Percentiles rank a stretch among this genome's conserved stretches.
phyloP scores from a whole-genome alignment of 225 moss, liverwort and hornwort species.

The Anthoceros angustus region DNA sequence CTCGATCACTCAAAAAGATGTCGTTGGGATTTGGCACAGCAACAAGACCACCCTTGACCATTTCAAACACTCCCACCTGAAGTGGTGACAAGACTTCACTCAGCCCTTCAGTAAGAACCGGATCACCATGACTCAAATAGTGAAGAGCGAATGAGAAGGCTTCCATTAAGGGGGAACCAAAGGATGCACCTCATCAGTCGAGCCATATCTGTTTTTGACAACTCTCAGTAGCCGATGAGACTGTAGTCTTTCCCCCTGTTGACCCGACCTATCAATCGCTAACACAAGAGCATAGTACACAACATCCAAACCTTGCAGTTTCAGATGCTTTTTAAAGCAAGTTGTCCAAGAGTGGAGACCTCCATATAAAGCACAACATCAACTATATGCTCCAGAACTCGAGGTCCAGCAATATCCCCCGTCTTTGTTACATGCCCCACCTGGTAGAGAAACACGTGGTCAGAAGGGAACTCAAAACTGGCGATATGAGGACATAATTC shows the following conservation, averaged over 20 bases:
- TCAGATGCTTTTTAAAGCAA: not conserved
- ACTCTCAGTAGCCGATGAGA: conserved; percentile 90
- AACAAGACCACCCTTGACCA: conserved; percentile 74
- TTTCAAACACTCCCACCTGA: conserved; percentile 93
- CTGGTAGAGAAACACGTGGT: conserved; percentile 20
- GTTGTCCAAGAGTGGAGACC: conserved; percentile 26
- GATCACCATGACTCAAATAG: not conserved
- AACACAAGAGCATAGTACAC: not conserved
- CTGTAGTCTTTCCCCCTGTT: conserved; percentile 93
- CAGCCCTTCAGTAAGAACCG: not conserved
- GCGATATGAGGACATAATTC: not conserved
- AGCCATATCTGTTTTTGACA: conserved; percentile 96
- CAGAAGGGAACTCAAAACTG: not conserved
- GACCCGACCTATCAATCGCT: not conserved
- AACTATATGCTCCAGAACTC: conserved; percentile 89
- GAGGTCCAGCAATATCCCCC: conserved; percentile 95
- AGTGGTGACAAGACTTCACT: not conserved
- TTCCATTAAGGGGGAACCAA: not conserved
- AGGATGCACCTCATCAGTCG: conserved; percentile 71
- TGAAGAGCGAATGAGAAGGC: not conserved
- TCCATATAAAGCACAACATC: conserved; percentile 99
- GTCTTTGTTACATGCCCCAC: conserved; percentile 99
- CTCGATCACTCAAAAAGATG: conserved; percentile 81
- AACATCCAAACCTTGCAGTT: not conserved
- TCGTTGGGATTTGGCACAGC: conserved; percentile 92